Conservation (phyloP, 2,329 filamentous ascomycete genomes). For the Talaromyces verruculosus region DNA sequence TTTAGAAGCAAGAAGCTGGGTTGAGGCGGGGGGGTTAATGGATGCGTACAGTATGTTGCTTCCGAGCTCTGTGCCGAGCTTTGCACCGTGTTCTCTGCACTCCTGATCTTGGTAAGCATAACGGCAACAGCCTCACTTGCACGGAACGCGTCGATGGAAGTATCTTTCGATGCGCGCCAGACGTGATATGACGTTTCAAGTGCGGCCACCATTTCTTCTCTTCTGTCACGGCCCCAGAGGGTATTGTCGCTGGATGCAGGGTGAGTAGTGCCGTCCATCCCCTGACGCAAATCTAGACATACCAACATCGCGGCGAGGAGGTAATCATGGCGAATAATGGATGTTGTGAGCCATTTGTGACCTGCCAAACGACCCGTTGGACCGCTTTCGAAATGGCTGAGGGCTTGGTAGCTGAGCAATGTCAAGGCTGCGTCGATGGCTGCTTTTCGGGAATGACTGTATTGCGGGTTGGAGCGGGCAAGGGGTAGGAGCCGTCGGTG, state of each 20-base stretch:
- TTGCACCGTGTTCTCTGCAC: constrained; percentile 5
- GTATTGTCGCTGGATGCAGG: constrained; percentile 29
- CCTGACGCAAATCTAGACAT: constrained; percentile 71
- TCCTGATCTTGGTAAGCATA: constrained; percentile 64
- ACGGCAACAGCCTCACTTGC: constrained; percentile 73
- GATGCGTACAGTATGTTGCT: constrained; percentile 13
- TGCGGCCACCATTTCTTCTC: constrained; percentile 70
- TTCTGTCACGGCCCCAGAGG: constrained; percentile 44
- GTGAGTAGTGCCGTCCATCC: constrained; percentile 23
- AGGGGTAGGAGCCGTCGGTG: constrained; percentile 77
- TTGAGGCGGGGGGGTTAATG: background rate
- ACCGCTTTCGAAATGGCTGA: constrained; percentile 69
- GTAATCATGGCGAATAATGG: constrained; percentile 77
- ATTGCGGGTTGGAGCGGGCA: constrained; percentile 70
- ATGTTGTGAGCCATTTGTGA: constrained; percentile 76
- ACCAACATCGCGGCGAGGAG: constrained; percentile 78
- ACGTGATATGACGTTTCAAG: constrained; percentile 71
- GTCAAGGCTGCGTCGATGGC: constrained; percentile 80
- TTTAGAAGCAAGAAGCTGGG: background rate
- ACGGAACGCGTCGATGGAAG: constrained; percentile 82
- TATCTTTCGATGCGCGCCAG: constrained; percentile 71
- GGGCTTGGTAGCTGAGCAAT: constrained; percentile 71
- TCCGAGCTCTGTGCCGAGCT: constrained; percentile 6
- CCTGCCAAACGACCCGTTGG: constrained; percentile 68
- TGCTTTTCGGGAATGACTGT: constrained; percentile 71